Evolutionary conservation across 306 rosid genomes (phyloP).

Genomic region (Senna tora): DNA sequence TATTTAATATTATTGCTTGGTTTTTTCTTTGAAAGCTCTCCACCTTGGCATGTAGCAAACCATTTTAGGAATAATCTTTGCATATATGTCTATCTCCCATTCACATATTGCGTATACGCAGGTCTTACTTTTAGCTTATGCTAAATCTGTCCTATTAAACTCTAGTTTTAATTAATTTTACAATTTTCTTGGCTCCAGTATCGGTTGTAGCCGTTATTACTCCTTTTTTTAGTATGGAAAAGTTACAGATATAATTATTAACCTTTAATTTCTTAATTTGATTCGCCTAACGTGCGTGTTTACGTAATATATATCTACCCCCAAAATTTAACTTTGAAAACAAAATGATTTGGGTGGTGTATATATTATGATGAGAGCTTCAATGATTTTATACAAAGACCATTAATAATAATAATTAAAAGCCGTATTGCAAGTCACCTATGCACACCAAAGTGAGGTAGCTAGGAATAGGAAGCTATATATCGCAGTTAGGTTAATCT

Average conservation of each 20-base stretch:
- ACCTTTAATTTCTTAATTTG: not conserved
- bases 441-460: not conserved
- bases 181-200: not conserved
- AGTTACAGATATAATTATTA: not conserved
- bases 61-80: not conserved
- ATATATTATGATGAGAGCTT: not conserved
- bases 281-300: not conserved
- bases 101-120: not conserved
- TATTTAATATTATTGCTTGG: too few relatives aligned
- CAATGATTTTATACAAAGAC: not conserved
- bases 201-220: not conserved
- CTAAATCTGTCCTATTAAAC: not conserved
- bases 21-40: not conserved
- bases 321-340: not conserved
- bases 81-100: not conserved
- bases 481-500: not conserved
- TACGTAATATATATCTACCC: not conserved
- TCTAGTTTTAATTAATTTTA: not conserved
- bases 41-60: not conserved
- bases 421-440: constrained; percentile 7
- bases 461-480: not conserved
- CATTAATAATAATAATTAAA: not conserved
- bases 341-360: not conserved
- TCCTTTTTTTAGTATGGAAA: not conserved
- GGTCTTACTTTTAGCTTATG: not conserved